Percentiles rank a stretch among this genome's conserved stretches.
Conservation (phyloP, 225 moss, liverwort and hornwort species). For the Straminergon stramineum region DNA sequence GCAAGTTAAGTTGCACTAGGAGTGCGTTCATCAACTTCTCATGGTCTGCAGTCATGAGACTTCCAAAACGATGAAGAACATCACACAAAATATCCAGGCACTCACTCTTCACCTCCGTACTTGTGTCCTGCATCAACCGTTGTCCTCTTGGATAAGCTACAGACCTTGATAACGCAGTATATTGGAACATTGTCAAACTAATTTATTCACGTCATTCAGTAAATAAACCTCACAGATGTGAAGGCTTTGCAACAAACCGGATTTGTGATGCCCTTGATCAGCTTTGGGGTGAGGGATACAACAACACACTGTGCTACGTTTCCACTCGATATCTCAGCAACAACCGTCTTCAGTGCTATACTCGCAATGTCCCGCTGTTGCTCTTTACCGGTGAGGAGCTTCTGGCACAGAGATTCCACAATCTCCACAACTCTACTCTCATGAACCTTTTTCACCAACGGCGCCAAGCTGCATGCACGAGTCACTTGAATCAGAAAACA, state of each 20-base stretch:
- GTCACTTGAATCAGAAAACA: background rate
- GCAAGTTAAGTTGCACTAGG: constrained; percentile 90
- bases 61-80: constrained; percentile 94
- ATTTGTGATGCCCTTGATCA: constrained; percentile 95
- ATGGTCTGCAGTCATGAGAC: constrained; percentile 89
- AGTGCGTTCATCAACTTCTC: constrained; percentile 86
- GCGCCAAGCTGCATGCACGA: constrained; percentile 76
- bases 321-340: constrained; percentile 91
- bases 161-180: background rate
- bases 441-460: constrained; percentile 98
- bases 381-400: constrained; percentile 91
- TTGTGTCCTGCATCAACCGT: constrained; percentile 74
- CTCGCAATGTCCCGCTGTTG: constrained; percentile 99
- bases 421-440: constrained; percentile 96
- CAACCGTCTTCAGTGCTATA: constrained; percentile 97
- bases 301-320: constrained; percentile 90
- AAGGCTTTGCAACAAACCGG: constrained; percentile 48
- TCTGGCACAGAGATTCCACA: constrained; percentile 75
- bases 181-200: background rate
- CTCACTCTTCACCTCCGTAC: constrained; percentile 98
- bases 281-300: constrained; percentile 82
- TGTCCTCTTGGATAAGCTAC: background rate
- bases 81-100: constrained; percentile 97
- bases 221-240: background rate
- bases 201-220: background rate